Evolutionary conservation across 495 filamentous ascomycete species (phyloP).

Genomic region (Hypoxylon rickii): DNA sequence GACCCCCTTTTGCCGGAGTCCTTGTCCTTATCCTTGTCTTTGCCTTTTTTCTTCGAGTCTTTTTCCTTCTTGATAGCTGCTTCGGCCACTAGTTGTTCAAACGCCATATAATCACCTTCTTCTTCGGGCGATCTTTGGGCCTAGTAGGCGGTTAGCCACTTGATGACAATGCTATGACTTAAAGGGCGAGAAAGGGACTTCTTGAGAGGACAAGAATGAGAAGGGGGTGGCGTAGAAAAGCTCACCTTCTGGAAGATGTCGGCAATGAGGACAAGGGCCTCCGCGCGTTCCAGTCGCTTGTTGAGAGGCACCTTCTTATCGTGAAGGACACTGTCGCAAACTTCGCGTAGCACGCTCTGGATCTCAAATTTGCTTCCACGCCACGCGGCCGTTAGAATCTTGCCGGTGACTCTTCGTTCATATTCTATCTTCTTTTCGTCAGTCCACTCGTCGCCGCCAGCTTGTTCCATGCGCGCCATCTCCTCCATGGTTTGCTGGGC

Average conservation of each 20-base stretch:
- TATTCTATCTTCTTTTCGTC: conserved; percentile 98
- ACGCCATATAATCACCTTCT: conserved; percentile 98
- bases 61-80: conserved; percentile 92
- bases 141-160: conserved; percentile 52
- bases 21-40: conserved; percentile 65
- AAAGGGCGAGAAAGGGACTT: too few species aligned
- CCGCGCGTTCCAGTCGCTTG: conserved; percentile 88
- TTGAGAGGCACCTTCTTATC: conserved; percentile 82
- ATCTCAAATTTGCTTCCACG: conserved; percentile 97
- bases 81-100: conserved; percentile 97
- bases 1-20: conserved; percentile 28
- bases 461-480: conserved; percentile 95
- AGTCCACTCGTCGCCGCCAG: conserved; percentile 96
- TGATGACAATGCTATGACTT: too few species aligned
- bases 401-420: conserved; percentile 91
- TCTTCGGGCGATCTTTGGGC: conserved; percentile 91
- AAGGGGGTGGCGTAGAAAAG: conserved; percentile 1
- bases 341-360: conserved; percentile 90
- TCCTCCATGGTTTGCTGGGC: conserved; percentile 99
- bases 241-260: conserved; percentile 86
- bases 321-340: conserved; percentile 67
- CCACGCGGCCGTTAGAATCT: conserved; percentile 99
- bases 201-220: neutral
- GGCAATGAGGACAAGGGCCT: conserved; percentile 84
- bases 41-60: conserved; percentile 72